Percentiles rank a stretch among this genome's conserved stretches.
Evolutionary conservation across 2,329 filamentous ascomycete species (phyloP).

Genomic region (Penicillium sp.): DNA sequence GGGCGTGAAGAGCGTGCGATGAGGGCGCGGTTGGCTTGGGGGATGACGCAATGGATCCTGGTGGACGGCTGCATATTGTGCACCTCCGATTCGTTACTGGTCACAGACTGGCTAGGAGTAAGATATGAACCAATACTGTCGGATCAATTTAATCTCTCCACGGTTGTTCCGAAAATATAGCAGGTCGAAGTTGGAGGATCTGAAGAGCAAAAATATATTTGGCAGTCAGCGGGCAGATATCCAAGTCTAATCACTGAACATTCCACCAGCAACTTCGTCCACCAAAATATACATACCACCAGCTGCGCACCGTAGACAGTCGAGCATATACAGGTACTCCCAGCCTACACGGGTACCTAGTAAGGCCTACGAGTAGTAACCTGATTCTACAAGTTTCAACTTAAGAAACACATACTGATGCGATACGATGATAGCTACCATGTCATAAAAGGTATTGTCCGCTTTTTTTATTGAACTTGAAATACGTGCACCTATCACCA

Average conservation of each 20-base stretch:
- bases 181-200: neutral
- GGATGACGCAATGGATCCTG: conserved; percentile 27
- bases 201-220: neutral
- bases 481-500: conserved; percentile 39
- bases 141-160: neutral
- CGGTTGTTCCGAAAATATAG: neutral
- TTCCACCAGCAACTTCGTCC: too few species aligned
- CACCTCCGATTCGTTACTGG: conserved; percentile 1
- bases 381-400: neutral
- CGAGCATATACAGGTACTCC: too few species aligned
- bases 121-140: neutral
- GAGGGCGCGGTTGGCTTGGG: neutral
- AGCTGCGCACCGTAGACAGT: too few species aligned
- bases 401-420: neutral
- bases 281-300: neutral
- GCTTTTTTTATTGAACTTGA: conserved; percentile 42
- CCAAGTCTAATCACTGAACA: neutral
- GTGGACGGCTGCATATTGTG: conserved; percentile 14
- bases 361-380: too few species aligned
- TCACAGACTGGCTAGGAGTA: neutral
- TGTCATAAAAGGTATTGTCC: conserved; percentile 30
- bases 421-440: neutral
- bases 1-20: conserved; percentile 8
- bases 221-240: neutral
- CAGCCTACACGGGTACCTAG: too few species aligned